Conservation (phyloP, 306 rosid species). For the Biancaea sappan region DNA sequence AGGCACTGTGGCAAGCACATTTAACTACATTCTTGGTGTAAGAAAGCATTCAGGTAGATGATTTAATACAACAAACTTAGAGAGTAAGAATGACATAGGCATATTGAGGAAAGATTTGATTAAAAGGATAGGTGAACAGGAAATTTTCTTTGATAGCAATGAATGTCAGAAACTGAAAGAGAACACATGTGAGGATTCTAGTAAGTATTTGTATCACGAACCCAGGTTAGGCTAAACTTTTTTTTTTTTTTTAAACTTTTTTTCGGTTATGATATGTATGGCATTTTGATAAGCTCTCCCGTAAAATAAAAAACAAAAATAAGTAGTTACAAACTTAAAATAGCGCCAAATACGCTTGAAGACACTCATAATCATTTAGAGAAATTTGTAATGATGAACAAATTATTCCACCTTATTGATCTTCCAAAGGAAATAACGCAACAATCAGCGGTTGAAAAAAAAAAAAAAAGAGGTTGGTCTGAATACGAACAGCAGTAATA, state of each 20-base stretch:
- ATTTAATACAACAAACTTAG: background rate
- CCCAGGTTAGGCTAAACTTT: background rate
- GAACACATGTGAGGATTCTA: background rate
- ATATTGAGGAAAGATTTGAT: background rate
- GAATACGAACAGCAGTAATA: background rate
- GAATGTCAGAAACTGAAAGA: slow-evolving; percentile 1
- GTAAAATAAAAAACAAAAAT: background rate
- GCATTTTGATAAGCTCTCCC: background rate
- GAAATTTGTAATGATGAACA: background rate
- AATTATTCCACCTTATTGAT: background rate
- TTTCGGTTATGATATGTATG: background rate
- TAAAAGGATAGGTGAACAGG: background rate
- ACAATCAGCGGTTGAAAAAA: background rate
- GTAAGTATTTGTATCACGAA: background rate
- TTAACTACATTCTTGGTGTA: background rate
- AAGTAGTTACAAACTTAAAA: background rate
- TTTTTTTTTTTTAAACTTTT: background rate
- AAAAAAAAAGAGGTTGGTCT: background rate
- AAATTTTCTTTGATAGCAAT: background rate
- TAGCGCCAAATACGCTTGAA: background rate
- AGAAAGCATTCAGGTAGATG: background rate
- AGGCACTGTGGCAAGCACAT: too few species aligned
- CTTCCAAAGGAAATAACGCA: background rate
- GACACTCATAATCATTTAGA: background rate
- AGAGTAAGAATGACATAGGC: background rate